These are phyloP conservation scores for Tripterygium wilfordii DNA, from an alignment of 177 flowering plant genomes.

Conservation along the genomic window DNA sequence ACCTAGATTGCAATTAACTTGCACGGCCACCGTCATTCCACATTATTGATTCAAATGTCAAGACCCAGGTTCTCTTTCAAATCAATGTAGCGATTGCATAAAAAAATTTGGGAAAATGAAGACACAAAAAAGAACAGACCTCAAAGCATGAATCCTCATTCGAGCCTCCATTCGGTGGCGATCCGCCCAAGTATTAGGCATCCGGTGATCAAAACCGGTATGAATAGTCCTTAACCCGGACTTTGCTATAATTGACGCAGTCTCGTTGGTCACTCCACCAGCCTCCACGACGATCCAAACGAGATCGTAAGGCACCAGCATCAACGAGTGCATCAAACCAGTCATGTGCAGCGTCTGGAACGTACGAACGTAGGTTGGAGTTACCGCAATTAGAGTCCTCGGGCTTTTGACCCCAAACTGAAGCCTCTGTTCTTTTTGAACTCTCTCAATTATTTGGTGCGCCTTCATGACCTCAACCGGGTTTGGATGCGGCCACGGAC, in stretches of 20 bases:
- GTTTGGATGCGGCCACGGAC: conserved; percentile 95
- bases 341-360: conserved; percentile 89
- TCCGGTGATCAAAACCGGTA: conserved; percentile 49
- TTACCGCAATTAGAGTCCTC: conserved; percentile 59
- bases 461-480: conserved; percentile 84
- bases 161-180: conserved; percentile 61
- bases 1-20: not conserved
- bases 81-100: too few relatives aligned
- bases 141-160: conserved; percentile 82
- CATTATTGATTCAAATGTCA: too few relatives aligned
- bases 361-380: conserved; percentile 87
- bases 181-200: conserved; percentile 74
- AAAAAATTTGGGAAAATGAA: too few relatives aligned
- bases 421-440: conserved; percentile 77
- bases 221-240: conserved; percentile 54
- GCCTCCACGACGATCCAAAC: conserved; percentile 96
- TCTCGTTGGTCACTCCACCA: conserved; percentile 74
- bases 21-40: too few relatives aligned
- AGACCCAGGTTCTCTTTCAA: too few relatives aligned
- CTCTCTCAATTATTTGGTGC: conserved; percentile 77
- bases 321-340: conserved; percentile 88
- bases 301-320: conserved; percentile 75
- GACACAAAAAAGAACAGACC: conserved; percentile 40
- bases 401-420: conserved; percentile 78
- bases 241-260: conserved; percentile 52